Percentiles rank a stretch among this genome's conserved stretches.
phyloP scores from a whole-genome alignment of 2,329 filamentous ascomycete species.

The Curvularia sp. region DNA sequence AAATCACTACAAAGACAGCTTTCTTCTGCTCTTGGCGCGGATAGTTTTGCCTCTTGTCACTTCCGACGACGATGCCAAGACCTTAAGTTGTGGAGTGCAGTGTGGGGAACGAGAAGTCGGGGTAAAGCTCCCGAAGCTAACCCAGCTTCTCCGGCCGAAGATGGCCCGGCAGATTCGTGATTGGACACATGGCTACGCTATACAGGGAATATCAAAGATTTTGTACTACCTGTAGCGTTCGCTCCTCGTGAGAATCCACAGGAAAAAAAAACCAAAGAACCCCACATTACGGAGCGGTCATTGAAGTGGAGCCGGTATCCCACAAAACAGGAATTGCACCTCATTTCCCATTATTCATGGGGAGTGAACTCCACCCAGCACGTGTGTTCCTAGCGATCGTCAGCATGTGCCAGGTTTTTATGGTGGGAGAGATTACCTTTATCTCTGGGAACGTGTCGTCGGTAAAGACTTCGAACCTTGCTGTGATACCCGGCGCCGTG shows the following conservation, averaged over 20 bases:
- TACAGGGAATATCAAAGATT: conserved; percentile 6
- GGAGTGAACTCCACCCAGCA: conserved; percentile 13
- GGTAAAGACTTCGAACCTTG: conserved; percentile 53
- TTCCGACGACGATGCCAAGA: conserved; percentile 23
- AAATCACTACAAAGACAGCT: background rate
- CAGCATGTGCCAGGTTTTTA: background rate
- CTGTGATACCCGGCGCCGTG: conserved; percentile 51
- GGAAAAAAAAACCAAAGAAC: background rate
- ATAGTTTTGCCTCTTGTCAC: conserved; percentile 3
- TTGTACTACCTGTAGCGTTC: background rate
- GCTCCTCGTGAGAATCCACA: background rate
- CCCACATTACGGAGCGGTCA: conserved; percentile 12
- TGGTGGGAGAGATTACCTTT: conserved; percentile 10
- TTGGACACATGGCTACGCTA: conserved; percentile 12
- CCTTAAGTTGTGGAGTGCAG: conserved; percentile 22
- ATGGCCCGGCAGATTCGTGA: conserved; percentile 17
- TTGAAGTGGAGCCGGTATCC: background rate
- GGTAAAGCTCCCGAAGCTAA: conserved; percentile 15
- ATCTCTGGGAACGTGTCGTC: conserved; percentile 42
- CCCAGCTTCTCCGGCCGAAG: conserved; percentile 3
- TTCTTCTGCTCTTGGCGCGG: background rate
- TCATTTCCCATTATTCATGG: background rate
- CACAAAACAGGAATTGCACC: background rate
- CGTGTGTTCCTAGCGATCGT: conserved; percentile 11
- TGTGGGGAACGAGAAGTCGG: conserved; percentile 13